Conservation (phyloP, 306 rosid species). For the Inga leiocalycina region DNA sequence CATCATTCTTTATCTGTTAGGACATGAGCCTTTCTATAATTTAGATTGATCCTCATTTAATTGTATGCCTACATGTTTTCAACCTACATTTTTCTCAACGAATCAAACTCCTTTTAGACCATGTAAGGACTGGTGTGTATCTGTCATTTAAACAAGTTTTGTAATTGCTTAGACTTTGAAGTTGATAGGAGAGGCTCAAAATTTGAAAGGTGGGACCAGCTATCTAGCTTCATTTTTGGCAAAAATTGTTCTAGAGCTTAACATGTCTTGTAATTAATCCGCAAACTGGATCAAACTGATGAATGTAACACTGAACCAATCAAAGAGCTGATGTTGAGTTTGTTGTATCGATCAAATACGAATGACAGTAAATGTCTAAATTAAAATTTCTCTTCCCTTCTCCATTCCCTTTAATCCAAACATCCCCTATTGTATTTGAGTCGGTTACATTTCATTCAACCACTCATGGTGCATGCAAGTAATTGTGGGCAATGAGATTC, state of each 20-base stretch:
- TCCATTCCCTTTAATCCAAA: neutral
- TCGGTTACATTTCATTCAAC: neutral
- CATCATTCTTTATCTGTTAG: constrained; percentile 21
- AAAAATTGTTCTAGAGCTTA: neutral
- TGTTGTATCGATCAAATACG: too few species aligned
- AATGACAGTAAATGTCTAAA: neutral
- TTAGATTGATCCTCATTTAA: constrained; percentile 11
- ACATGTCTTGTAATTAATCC: neutral
- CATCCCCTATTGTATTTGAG: neutral
- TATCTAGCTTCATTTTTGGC: neutral
- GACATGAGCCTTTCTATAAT: constrained; percentile 9
- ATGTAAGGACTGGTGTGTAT: neutral
- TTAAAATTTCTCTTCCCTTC: neutral
- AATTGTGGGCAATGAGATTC: neutral
- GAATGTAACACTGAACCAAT: neutral
- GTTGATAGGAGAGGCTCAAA: neutral
- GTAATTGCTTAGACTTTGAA: neutral
- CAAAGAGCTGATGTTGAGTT: constrained; percentile 15
- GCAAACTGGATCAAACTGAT: constrained; percentile 12
- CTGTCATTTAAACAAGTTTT: neutral
- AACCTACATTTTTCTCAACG: constrained; percentile 7
- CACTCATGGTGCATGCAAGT: neutral
- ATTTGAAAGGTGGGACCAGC: neutral
- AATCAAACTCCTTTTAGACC: constrained; percentile 7
- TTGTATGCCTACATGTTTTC: neutral